phyloP scores from a whole-genome alignment of 2,329 filamentous ascomycete species.

The Boeremia exigua region DNA sequence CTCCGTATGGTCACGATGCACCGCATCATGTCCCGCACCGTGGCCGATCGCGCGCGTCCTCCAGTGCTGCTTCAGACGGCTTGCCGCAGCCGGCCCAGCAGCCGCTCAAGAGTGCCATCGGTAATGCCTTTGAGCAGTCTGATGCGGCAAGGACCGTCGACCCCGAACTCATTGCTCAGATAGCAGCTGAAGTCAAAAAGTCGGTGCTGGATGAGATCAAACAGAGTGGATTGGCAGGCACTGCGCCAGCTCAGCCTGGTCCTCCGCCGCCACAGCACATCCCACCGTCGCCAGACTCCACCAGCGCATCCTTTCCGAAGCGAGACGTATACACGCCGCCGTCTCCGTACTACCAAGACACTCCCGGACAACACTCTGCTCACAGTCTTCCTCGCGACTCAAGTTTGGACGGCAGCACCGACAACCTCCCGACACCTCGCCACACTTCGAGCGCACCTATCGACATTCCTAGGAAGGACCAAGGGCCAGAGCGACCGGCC shows the following conservation, averaged over 20 bases:
- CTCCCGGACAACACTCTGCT: slow-evolving; percentile 38
- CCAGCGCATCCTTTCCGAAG: slow-evolving; percentile 56
- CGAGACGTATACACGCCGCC: slow-evolving; percentile 62
- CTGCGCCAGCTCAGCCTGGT: slow-evolving; percentile 38
- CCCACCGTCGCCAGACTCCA: slow-evolving; percentile 53
- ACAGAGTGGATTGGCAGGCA: slow-evolving; percentile 44
- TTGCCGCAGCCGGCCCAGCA: slow-evolving; percentile 50
- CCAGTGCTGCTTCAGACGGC: slow-evolving; percentile 38
- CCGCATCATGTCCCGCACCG: slow-evolving; percentile 32
- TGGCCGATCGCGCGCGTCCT: slow-evolving; percentile 39
- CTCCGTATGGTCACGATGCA: slow-evolving; percentile 34
- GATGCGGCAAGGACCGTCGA: slow-evolving; percentile 60
- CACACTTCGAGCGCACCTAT: slow-evolving; percentile 33
- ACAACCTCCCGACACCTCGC: slow-evolving; percentile 39
- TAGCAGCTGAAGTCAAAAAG: slow-evolving; percentile 64
- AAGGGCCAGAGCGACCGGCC: slow-evolving; percentile 33
- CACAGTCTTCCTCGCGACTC: slow-evolving; percentile 45
- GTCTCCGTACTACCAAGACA: slow-evolving; percentile 53
- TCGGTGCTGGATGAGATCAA: slow-evolving; percentile 56
- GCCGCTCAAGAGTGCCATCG: slow-evolving; percentile 64
- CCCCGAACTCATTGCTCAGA: slow-evolving; percentile 66
- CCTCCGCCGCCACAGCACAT: slow-evolving; percentile 44
- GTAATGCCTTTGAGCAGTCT: slow-evolving; percentile 61
- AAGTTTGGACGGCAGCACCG: slow-evolving; percentile 37
- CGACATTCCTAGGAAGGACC: slow-evolving; percentile 31